phyloP scores from a whole-genome alignment of 768 basidiomycete genomes.

The Xanthoconium purpureum region DNA sequence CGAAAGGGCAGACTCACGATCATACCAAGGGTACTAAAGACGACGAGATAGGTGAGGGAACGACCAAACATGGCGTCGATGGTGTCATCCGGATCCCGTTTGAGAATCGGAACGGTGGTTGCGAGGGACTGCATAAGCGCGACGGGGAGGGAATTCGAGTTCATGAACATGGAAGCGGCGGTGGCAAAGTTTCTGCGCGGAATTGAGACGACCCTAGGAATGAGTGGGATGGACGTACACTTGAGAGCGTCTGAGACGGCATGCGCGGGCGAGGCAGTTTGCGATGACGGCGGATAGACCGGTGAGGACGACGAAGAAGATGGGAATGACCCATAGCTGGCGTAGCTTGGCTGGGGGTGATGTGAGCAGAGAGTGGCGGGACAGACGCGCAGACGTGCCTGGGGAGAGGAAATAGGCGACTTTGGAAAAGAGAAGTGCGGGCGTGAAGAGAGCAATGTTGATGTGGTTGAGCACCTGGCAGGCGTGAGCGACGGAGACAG shows the following conservation, averaged over 20 bases:
- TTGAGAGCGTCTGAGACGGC: constrained; percentile 73
- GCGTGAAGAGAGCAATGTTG: constrained; percentile 88
- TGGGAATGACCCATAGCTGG: constrained; percentile 82
- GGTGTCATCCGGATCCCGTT: constrained; percentile 79
- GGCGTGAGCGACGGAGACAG: background rate
- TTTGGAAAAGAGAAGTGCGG: constrained; percentile 87
- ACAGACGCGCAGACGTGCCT: constrained; percentile 37
- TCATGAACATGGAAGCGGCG: constrained; percentile 88
- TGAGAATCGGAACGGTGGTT: constrained; percentile 74
- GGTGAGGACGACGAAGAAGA: constrained; percentile 82
- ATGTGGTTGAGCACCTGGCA: constrained; percentile 70
- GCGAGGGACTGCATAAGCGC: constrained; percentile 92
- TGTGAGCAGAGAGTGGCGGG: background rate
- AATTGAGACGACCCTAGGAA: background rate
- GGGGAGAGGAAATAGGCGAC: constrained; percentile 91
- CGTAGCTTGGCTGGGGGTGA: constrained; percentile 57
- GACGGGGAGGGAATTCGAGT: constrained; percentile 92
- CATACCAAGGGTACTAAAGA: constrained; percentile 96
- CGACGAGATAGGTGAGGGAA: constrained; percentile 83
- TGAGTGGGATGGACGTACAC: constrained; percentile 43
- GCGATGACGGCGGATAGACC: constrained; percentile 67
- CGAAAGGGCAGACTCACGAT: constrained; percentile 52
- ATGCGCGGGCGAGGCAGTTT: constrained; percentile 55
- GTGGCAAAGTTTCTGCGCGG: constrained; percentile 65
- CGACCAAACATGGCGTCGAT: constrained; percentile 88